phyloP scores from a whole-genome alignment of 495 filamentous ascomycete genomes.

The Cercophora sp. region DNA sequence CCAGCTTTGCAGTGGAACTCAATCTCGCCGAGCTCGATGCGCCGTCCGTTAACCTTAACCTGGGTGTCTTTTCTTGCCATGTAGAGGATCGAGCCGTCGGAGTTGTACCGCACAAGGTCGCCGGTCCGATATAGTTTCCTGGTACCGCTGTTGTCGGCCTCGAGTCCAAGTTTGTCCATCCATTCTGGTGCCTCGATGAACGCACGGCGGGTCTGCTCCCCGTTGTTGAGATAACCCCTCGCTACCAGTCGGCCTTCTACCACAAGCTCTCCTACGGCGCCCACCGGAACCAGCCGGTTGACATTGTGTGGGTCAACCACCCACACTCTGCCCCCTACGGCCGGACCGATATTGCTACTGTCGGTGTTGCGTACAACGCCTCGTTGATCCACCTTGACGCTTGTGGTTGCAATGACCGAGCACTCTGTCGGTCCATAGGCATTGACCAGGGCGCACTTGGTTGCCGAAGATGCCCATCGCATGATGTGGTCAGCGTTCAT shows the following conservation, averaged over 20 bases:
- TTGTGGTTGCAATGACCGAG: conserved; percentile 30
- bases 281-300: conserved; percentile 46
- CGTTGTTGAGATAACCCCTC: conserved; percentile 42
- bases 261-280: conserved; percentile 42
- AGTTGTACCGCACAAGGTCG: conserved; percentile 51
- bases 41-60: conserved; percentile 37
- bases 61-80: conserved; percentile 39
- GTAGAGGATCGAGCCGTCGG: conserved; percentile 28
- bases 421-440: conserved; percentile 49
- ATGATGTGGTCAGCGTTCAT: conserved; percentile 20
- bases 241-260: conserved; percentile 41
- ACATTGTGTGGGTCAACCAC: conserved; percentile 51
- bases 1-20: conserved; percentile 20
- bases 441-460: conserved; percentile 27
- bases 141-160: not conserved
- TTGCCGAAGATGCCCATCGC: conserved; percentile 24
- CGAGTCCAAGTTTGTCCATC: conserved; percentile 33
- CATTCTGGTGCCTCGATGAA: conserved; percentile 31
- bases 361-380: conserved; percentile 14
- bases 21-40: conserved; percentile 39
- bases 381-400: conserved; percentile 22
- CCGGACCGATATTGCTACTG: conserved; percentile 42
- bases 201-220: conserved; percentile 28
- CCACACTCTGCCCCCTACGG: conserved; percentile 47
- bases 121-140: conserved; percentile 46